Conservation (phyloP, 2,329 filamentous ascomycete species). For the Xylaria sp. region DNA sequence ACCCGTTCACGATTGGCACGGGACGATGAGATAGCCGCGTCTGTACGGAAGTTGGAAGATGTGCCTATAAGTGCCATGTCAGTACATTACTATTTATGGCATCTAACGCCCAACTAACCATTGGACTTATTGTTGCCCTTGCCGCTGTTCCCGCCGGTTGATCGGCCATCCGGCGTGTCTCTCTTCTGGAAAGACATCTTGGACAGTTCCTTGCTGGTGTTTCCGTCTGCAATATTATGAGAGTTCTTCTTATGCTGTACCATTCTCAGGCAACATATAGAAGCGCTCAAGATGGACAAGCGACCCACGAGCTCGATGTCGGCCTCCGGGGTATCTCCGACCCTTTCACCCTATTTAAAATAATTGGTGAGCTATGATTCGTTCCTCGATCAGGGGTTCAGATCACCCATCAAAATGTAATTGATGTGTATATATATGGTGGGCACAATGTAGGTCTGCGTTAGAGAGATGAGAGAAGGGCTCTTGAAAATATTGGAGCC, state of each 20-base stretch:
- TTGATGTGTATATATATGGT: conserved; percentile 35
- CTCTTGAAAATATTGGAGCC: conserved; percentile 37
- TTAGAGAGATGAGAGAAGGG: conserved; percentile 37
- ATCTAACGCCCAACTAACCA: conserved; percentile 47
- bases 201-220: conserved; percentile 45
- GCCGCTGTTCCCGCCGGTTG: conserved; percentile 42
- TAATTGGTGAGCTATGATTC: conserved; percentile 36
- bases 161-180: conserved; percentile 43
- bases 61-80: conserved; percentile 61
- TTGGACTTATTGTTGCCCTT: conserved; percentile 55
- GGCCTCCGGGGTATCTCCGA: conserved; percentile 40
- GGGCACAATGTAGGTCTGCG: conserved; percentile 30
- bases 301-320: conserved; percentile 40
- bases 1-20: conserved; percentile 75
- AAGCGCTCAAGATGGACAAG: conserved; percentile 34
- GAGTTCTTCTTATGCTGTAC: conserved; percentile 49
- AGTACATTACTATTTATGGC: conserved; percentile 19
- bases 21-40: conserved; percentile 84
- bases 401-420: conserved; percentile 34
- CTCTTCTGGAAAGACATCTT: conserved; percentile 48
- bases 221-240: conserved; percentile 46
- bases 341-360: conserved; percentile 42
- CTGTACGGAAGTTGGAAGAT: conserved; percentile 80
- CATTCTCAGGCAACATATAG: conserved; percentile 47
- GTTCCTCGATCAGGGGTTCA: conserved; percentile 12